These are phyloP conservation scores for Cyclospora cayetanensis DNA, from an alignment of 169 alveolate species.

Conservation along the genomic window DNA sequence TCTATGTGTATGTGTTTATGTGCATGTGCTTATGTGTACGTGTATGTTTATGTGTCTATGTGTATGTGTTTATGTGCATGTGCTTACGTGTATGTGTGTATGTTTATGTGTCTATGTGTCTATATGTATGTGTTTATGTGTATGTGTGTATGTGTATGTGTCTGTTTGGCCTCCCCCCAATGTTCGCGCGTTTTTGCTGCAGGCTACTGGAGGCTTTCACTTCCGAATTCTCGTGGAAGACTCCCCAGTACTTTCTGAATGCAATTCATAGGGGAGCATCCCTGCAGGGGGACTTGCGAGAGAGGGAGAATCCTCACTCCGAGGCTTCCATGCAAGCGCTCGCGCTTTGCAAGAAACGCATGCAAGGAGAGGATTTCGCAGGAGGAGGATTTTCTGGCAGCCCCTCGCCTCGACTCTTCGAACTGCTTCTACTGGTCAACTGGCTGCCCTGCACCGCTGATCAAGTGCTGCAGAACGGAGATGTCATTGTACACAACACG, in stretches of 20 bases:
- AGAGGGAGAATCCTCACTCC: neutral
- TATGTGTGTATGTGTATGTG: too few relatives aligned
- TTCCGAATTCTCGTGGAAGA: neutral
- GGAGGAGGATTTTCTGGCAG: neutral
- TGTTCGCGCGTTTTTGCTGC: neutral
- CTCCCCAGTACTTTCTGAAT: neutral
- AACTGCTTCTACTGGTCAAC: conserved; percentile 15
- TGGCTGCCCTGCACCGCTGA: neutral
- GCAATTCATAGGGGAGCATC: neutral
- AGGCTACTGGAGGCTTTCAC: neutral
- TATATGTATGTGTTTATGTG: too few relatives aligned
- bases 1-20: too few relatives aligned
- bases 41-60: too few relatives aligned
- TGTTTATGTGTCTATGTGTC: too few relatives aligned
- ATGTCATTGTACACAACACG: conserved; percentile 26
- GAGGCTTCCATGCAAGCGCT: too few relatives aligned
- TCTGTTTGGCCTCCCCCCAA: too few relatives aligned
- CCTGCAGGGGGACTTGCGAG: neutral
- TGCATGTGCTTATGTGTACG: too few relatives aligned
- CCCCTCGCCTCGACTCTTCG: neutral
- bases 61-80: too few relatives aligned
- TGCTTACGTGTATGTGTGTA: too few relatives aligned
- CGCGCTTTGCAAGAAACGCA: too few relatives aligned
- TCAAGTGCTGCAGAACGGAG: conserved; percentile 57
- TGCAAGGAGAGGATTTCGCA: neutral